phyloP scores from a whole-genome alignment of 2,329 filamentous ascomycete genomes.

The Nothomitra cinnamomea region DNA sequence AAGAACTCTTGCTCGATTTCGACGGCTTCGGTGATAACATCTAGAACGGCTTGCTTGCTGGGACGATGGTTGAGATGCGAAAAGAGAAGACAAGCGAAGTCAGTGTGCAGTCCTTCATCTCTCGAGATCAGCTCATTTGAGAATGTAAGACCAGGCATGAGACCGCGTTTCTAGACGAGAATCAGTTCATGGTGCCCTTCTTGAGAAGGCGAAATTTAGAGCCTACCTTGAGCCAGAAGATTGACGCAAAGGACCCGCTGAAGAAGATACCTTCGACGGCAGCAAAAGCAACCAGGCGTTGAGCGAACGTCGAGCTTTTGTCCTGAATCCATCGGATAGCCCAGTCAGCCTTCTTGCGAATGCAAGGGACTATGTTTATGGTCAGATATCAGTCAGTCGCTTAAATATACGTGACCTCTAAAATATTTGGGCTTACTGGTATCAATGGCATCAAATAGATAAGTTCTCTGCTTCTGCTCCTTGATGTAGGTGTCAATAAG shows the following conservation, averaged over 20 bases:
- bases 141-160: slow-evolving; percentile 97
- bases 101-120: slow-evolving; percentile 97
- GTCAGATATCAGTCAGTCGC: background rate
- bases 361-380: slow-evolving; percentile 57
- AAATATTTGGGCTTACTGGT: slow-evolving; percentile 48
- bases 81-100: slow-evolving; percentile 95
- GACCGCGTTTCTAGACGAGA: slow-evolving; percentile 62
- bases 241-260: slow-evolving; percentile 92
- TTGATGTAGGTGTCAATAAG: slow-evolving; percentile 99
- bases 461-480: slow-evolving; percentile 81
- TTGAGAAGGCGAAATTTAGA: background rate
- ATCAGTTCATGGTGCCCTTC: background rate
- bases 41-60: slow-evolving; percentile 59
- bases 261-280: slow-evolving; percentile 99
- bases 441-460: slow-evolving; percentile 97
- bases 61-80: slow-evolving; percentile 93
- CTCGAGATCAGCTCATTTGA: slow-evolving; percentile 99
- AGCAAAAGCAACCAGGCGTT: slow-evolving; percentile 89
- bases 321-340: slow-evolving; percentile 89
- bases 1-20: slow-evolving; percentile 94
- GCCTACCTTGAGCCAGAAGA: slow-evolving; percentile 80
- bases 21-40: slow-evolving; percentile 90
- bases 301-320: slow-evolving; percentile 83
- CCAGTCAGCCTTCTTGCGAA: slow-evolving; percentile 98
- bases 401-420: background rate